Evolutionary conservation across 2,329 filamentous ascomycete species (phyloP), one percentile per base, ranked within the genome.

Genomic region (Keithomyces neogunnii): DNA sequence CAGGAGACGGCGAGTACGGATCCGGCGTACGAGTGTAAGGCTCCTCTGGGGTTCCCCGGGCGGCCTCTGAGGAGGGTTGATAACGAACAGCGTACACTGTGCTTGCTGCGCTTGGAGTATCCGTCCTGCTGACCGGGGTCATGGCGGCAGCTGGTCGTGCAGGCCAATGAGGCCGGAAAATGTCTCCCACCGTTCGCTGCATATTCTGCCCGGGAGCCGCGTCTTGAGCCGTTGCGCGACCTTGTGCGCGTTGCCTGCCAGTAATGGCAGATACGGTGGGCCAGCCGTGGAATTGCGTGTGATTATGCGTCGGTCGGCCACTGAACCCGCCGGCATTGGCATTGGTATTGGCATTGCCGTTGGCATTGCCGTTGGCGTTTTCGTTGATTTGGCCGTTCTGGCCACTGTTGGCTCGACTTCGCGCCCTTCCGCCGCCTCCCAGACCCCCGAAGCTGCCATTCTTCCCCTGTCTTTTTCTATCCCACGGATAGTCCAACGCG

Each of bases 1-100:
- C 5, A 5, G 60, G 61, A 3, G 61, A 58, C 36, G 60, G 19
- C 19, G 19, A 39, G 6, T 59, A 44, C 32, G 59, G 64, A 31
- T 75, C 72, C 3, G 73, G 72, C 6, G 71, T 73, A 50, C 70
- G 69, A 7, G 61, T 45, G 10, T 60, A 51, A 9, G 60, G 66
- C n/a, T 76, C 72, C 3, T 19, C 19, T 19, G 74, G 73, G 7
- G 73, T 73, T 49, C 71, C 69, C 4, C 72, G 70, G 4, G 72
- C 71, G 13, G 72, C 70, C 52, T 81, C 81, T 2, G 78, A 77
- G 5, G 77, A 69, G 9, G 78, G 72, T 50, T 82, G 80, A 56
- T 84, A 84, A 49, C 80, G 73, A 36, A 85, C 73, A 5, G 80
- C 78, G 55, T 85, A 85, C 3, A 81, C 76, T 1, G 81, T 85